Base-by-base conservation (phyloP, 805 yeast genomes). In the Kluyveromyces nonfermentans region DNA sequence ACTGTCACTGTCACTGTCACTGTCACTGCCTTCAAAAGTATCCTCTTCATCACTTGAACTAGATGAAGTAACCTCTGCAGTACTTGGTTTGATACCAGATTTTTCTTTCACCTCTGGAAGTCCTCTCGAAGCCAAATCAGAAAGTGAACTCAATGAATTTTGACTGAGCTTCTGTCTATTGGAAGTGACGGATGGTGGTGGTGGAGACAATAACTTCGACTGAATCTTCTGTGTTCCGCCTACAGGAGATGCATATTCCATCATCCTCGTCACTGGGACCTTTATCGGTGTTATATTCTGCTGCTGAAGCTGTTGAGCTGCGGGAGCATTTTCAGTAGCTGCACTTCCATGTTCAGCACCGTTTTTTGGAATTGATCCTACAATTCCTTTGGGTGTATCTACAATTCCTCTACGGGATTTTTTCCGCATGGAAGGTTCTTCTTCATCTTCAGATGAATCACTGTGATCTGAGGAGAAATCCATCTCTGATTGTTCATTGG, bases 91-190 rank as follows among this genome's bases (percentile, higher is more conserved):
- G 15, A 37, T 38, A 16, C 59, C 50, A 28, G 56, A 47, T 17
- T 67, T 65, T 37, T 79, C 85, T 44, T 70, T 72, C 0, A 81
- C 85, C 17, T 76, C 84, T 1, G 88, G 88, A 10, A 81, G 71
- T 4, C 85, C 87, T 42, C 80, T 68, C n/a, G 72, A 69, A 4
- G 73, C 79, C 46, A 82, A 63, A 47, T 80, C 83, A 3, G 77
- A 72, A 28, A 82, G 60, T 1, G 84, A 74, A 41, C 68, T 66
- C 43, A 77, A 68, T 0, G 80, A 73, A 8, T 63, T 57, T 30
- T 69, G 63, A 14, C 60, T 62, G 22, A 58, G 57, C 28, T 19
- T 45, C 41, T 25, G 43, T 31, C 35, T 42, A 41, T 20, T 42
- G 20, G 30, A 15, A 20, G 10, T 31, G 33, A 10, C 32, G 12